Conservation (phyloP, 495 filamentous ascomycete genomes). For the Podospora didyma region DNA sequence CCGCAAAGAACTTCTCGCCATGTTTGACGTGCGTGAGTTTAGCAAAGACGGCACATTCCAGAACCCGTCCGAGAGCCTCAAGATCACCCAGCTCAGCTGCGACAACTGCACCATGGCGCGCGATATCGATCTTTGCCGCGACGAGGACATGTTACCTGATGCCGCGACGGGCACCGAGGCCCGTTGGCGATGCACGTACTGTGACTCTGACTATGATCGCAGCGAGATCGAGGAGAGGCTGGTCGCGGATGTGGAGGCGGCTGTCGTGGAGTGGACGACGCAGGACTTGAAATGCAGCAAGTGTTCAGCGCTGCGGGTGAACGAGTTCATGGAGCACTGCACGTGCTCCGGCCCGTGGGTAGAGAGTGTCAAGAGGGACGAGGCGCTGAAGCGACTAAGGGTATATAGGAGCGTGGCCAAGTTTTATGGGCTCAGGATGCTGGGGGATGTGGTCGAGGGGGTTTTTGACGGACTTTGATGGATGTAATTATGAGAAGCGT, state of each 20-base stretch:
- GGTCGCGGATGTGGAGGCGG: slow-evolving; percentile 68
- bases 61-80: slow-evolving; percentile 76
- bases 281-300: slow-evolving; percentile 86
- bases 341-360: slow-evolving; percentile 83
- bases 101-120: slow-evolving; percentile 80
- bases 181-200: slow-evolving; percentile 76
- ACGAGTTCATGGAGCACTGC: slow-evolving; percentile 97
- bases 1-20: slow-evolving; percentile 78
- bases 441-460: slow-evolving; percentile 67
- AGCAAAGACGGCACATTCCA: slow-evolving; percentile 77
- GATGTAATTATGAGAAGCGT: not conserved
- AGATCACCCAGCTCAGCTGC: slow-evolving; percentile 73
- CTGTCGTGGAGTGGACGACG: slow-evolving; percentile 74
- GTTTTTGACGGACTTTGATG: slow-evolving; percentile 40
- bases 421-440: slow-evolving; percentile 75
- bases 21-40: slow-evolving; percentile 95
- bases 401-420: slow-evolving; percentile 71
- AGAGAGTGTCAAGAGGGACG: slow-evolving; percentile 64
- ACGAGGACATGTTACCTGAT: slow-evolving; percentile 69
- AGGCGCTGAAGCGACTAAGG: slow-evolving; percentile 58
- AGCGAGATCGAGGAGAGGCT: slow-evolving; percentile 79
- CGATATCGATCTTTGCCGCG: slow-evolving; percentile 92
- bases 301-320: slow-evolving; percentile 64
- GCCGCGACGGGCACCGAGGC: slow-evolving; percentile 20
- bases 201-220: slow-evolving; percentile 68